Percentiles rank a stretch among this genome's conserved stretches.
Conservation (phyloP, 169 alveolate genomes). For the Plasmodium reichenowi region DNA sequence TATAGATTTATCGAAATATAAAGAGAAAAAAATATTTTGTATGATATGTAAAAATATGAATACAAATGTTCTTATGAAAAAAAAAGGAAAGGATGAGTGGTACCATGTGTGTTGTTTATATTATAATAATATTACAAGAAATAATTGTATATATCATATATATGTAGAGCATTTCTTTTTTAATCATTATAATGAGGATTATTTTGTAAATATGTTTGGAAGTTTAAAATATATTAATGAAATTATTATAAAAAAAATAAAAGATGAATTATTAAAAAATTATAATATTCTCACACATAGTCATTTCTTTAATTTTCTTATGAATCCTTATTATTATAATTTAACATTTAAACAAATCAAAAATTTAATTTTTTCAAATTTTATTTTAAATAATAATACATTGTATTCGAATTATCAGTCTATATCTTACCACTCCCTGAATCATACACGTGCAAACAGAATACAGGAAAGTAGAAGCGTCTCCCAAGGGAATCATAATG, state of each 20-base stretch:
- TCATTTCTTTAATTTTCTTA: constrained; percentile 31
- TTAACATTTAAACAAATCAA: constrained; percentile 40
- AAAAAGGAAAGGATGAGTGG: constrained; percentile 18
- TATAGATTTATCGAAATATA: not conserved
- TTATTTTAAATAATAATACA: constrained; percentile 10
- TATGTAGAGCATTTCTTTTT: constrained; percentile 43
- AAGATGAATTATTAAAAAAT: constrained; percentile 10
- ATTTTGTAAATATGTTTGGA: constrained; percentile 33
- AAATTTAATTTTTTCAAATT: constrained; percentile 29
- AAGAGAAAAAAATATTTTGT: not conserved
- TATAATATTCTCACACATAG: constrained; percentile 17
- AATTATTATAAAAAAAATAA: constrained; percentile 22
- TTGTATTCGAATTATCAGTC: not conserved
- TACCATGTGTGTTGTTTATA: constrained; percentile 47
- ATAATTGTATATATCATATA: constrained; percentile 5
- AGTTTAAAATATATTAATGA: constrained; percentile 20
- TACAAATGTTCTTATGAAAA: constrained; percentile 34
- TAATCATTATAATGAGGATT: constrained; percentile 42
- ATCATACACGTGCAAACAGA: too few relatives aligned
- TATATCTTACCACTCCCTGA: too few relatives aligned
- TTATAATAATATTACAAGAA: constrained; percentile 36
- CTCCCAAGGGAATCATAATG: too few relatives aligned
- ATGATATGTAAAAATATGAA: constrained; percentile 10
- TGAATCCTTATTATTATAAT: constrained; percentile 56
- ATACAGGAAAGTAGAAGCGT: too few relatives aligned